These are phyloP conservation scores for bread wheat (Triticum aestivum) DNA, from an alignment of 176 grass and related monocot species.

Conservation along the genomic window DNA sequence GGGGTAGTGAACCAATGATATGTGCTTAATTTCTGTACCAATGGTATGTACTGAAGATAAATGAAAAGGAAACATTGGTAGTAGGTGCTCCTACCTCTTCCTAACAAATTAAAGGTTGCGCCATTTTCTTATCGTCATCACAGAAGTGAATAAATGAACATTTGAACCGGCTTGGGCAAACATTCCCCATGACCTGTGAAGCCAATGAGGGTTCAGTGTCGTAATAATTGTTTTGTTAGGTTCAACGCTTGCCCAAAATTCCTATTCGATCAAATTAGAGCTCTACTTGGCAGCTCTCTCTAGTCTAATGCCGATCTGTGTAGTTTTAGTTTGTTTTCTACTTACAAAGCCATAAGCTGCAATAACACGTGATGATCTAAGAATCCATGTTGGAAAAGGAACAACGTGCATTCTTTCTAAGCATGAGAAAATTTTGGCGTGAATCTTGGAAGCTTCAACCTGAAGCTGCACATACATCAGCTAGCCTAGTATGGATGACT, in stretches of 20 bases:
- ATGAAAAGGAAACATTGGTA: not conserved
- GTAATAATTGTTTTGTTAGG: too few relatives aligned
- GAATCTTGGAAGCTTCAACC: too few relatives aligned
- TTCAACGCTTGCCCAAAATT: not conserved
- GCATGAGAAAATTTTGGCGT: too few relatives aligned
- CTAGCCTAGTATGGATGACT: too few relatives aligned
- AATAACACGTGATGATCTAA: not conserved
- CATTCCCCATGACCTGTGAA: too few relatives aligned
- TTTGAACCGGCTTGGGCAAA: too few relatives aligned
- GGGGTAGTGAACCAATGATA: not conserved
- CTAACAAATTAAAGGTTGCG: not conserved
- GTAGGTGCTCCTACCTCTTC: constrained; percentile 17
- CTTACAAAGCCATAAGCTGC: not conserved
- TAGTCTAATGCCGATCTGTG: too few relatives aligned
- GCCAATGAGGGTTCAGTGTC: too few relatives aligned
- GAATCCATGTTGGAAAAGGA: not conserved
- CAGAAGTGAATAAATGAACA: too few relatives aligned
- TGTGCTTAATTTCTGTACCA: too few relatives aligned
- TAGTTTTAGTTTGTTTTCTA: not conserved
- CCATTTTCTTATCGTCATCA: not conserved
- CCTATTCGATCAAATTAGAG: not conserved
- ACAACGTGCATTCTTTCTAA: not conserved
- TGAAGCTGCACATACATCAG: too few relatives aligned
- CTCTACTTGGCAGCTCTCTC: not conserved
- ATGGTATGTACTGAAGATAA: too few relatives aligned